Percentiles rank a stretch among this genome's conserved stretches.
Conservation (phyloP, 2,329 filamentous ascomycete species). For the Colletotrichum sublineola region DNA sequence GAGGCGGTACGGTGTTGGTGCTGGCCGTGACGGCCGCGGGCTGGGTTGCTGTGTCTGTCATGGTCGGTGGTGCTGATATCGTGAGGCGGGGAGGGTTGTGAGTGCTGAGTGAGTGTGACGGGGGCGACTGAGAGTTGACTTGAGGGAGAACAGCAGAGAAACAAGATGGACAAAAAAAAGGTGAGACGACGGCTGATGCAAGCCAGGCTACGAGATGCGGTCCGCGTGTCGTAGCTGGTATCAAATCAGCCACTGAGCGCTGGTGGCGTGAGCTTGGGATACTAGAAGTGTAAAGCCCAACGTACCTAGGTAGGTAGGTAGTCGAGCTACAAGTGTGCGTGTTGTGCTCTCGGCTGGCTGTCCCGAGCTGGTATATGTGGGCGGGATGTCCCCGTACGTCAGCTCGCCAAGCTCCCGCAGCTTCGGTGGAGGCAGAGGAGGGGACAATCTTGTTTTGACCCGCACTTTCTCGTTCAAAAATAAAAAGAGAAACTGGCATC, state of each 20-base stretch:
- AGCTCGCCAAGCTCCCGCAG: conserved; percentile 21
- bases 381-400: conserved; percentile 13
- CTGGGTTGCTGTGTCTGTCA: conserved; percentile 27
- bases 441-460: conserved; percentile 25
- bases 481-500: conserved; percentile 4
- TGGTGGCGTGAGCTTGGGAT: conserved; percentile 12
- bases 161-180: background rate
- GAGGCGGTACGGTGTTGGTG: conserved; percentile 5
- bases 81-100: conserved; percentile 18
- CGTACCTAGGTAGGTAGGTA: background rate
- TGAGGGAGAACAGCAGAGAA: background rate
- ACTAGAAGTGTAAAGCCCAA: background rate
- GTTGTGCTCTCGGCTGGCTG: conserved; percentile 1
- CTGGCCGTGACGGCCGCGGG: conserved; percentile 7
- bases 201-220: conserved; percentile 24
- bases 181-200: conserved; percentile 34
- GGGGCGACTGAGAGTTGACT: conserved; percentile 1
- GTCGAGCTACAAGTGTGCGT: conserved; percentile 1
- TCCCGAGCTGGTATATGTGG: conserved; percentile 16
- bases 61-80: conserved; percentile 6
- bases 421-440: background rate
- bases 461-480: conserved; percentile 6
- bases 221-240: conserved; percentile 23
- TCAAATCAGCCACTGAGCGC: conserved; percentile 19
- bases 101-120: background rate